Conservation (phyloP, 2,329 filamentous ascomycete genomes). For the Stemphylium vesicarium region DNA sequence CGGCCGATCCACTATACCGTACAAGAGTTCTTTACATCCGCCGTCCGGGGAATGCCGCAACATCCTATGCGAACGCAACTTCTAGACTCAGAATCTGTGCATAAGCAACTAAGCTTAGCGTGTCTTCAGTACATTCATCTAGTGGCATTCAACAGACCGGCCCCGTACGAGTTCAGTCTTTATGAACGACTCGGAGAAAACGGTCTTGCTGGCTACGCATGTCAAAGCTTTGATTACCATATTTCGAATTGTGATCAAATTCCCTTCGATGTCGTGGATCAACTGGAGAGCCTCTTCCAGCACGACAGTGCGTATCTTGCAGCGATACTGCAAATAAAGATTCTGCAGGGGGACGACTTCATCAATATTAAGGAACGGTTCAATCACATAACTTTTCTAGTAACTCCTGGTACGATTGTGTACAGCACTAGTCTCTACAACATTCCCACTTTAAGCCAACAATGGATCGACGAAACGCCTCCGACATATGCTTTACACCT, state of each 20-base stretch:
- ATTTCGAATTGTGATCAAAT: conserved; percentile 4
- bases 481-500: conserved; percentile 26
- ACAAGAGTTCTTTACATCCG: conserved; percentile 25
- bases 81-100: conserved; percentile 9
- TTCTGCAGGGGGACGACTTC: background rate
- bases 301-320: conserved; percentile 14
- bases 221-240: conserved; percentile 20
- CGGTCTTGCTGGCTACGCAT: conserved; percentile 15
- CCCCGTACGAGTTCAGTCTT: too few relatives aligned
- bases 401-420: conserved; percentile 21
- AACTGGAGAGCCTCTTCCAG: conserved; percentile 14
- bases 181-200: background rate
- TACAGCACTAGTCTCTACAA: conserved; percentile 22
- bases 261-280: background rate
- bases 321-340: conserved; percentile 20
- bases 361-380: conserved; percentile 1
- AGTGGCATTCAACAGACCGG: conserved; percentile 1
- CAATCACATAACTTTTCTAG: conserved; percentile 11
- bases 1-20: conserved; percentile 30
- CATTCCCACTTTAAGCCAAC: conserved; percentile 11
- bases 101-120: conserved; percentile 9
- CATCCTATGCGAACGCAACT: conserved; percentile 9
- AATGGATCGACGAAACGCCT: conserved; percentile 10
- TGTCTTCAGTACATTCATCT: conserved; percentile 20
- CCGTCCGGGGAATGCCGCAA: background rate